A percentile compares a stretch with the other conserved stretches of the same genome.
Evolutionary conservation across 2,329 filamentous ascomycete species (phyloP).

Genomic region (Fusarium dimerum): DNA sequence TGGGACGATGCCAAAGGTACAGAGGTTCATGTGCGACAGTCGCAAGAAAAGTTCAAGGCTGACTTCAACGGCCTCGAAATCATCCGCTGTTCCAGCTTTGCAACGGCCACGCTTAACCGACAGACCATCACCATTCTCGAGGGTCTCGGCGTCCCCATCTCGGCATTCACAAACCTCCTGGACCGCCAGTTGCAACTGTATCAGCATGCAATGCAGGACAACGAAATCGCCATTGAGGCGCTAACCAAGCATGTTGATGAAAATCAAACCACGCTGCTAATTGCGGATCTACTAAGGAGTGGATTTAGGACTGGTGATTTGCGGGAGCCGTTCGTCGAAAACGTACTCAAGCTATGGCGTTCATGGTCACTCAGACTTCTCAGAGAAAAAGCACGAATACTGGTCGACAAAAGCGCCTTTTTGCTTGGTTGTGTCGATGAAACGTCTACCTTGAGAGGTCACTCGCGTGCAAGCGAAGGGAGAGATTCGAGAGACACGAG

Average conservation of each 20-base stretch:
- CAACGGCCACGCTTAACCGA: conserved; percentile 80
- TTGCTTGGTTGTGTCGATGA: conserved; percentile 89
- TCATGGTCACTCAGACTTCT: conserved; percentile 87
- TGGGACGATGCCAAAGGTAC: conserved; percentile 67
- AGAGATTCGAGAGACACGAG: conserved; percentile 44
- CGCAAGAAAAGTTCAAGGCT: conserved; percentile 84
- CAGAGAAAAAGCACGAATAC: conserved; percentile 89
- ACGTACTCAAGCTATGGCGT: conserved; percentile 80
- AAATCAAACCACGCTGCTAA: conserved; percentile 73
- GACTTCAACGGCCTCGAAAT: conserved; percentile 76
- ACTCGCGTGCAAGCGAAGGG: conserved; percentile 53
- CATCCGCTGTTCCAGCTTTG: conserved; percentile 75
- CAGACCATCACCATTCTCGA: conserved; percentile 89
- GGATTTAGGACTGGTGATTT: conserved; percentile 69
- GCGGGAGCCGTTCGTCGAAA: conserved; percentile 78
- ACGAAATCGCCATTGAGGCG: conserved; percentile 63
- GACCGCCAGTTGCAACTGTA: conserved; percentile 67
- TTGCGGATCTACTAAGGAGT: conserved; percentile 75
- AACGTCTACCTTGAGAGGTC: conserved; percentile 71
- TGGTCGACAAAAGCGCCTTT: conserved; percentile 81
- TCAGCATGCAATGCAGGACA: conserved; percentile 67
- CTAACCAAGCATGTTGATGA: conserved; percentile 79
- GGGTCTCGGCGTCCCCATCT: conserved; percentile 68
- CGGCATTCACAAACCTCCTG: conserved; percentile 69
- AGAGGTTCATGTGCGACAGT: conserved; percentile 77